Percentiles rank a stretch among this genome's conserved stretches.
phyloP scores from a whole-genome alignment of 2,329 filamentous ascomycete species.

The Phaeosphaeriaceae sp. region DNA sequence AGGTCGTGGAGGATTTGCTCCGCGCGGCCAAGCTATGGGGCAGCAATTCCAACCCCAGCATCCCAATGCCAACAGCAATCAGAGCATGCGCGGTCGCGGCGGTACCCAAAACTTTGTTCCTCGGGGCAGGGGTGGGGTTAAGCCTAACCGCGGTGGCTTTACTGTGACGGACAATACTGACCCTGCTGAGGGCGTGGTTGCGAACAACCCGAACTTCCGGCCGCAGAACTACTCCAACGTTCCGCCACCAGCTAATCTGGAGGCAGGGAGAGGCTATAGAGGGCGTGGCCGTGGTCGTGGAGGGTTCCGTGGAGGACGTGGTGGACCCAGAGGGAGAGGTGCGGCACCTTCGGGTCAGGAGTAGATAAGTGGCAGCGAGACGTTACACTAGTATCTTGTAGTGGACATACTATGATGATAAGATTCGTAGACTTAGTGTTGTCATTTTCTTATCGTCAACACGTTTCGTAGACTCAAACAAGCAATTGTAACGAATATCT shows the following conservation, averaged over 20 bases:
- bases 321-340: constrained; percentile 35
- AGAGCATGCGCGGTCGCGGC: constrained; percentile 37
- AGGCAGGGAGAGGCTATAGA: constrained; percentile 35
- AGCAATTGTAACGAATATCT: no score
- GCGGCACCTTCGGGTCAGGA: constrained; percentile 24
- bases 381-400: no score
- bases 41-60: constrained; percentile 31
- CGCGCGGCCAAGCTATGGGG: constrained; percentile 40
- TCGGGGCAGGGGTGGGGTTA: constrained; percentile 49
- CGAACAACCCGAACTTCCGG: constrained; percentile 63
- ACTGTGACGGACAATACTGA: constrained; percentile 58
- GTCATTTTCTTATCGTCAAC: no score
- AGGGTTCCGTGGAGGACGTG: constrained; percentile 37
- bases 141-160: constrained; percentile 52
- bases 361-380: constrained; percentile 6
- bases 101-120: constrained; percentile 41
- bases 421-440: no score
- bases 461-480: no score
- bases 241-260: constrained; percentile 45
- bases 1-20: constrained; percentile 48
- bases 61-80: constrained; percentile 30
- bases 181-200: constrained; percentile 59
- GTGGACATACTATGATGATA: not conserved
- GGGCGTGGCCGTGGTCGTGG: constrained; percentile 42
- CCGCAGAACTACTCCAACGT: constrained; percentile 54